phyloP scores from a whole-genome alignment of 176 grass and related monocot genomes.

The Alloteropsis semialata region DNA sequence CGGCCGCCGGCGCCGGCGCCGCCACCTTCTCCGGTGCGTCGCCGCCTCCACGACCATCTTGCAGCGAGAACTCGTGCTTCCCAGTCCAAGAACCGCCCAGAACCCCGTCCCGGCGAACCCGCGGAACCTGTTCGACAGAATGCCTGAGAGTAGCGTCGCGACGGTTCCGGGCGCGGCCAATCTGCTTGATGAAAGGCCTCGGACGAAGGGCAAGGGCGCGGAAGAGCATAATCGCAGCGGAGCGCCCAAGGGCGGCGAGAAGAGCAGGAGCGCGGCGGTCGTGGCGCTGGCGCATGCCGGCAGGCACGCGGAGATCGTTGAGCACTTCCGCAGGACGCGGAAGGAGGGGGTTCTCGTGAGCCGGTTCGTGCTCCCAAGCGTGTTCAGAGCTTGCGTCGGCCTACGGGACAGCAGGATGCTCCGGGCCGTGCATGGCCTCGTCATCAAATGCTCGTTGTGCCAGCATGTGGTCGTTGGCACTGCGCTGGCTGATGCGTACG shows the following conservation, averaged over 20 bases:
- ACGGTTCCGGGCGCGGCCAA: neutral
- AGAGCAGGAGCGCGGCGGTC: conserved; percentile 38
- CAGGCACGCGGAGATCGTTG: conserved; percentile 35
- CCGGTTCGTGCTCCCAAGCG: conserved; percentile 55
- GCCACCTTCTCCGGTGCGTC: neutral
- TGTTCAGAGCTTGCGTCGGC: conserved; percentile 39
- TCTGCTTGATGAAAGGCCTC: conserved; percentile 18
- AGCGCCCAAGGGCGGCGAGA: neutral
- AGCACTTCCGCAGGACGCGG: conserved; percentile 44
- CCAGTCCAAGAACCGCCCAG: neutral
- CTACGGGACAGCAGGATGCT: conserved; percentile 28
- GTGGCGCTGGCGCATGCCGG: conserved; percentile 41
- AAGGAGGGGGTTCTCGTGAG: conserved; percentile 1
- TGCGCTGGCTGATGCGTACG: conserved; percentile 34
- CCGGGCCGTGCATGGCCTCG: conserved; percentile 36
- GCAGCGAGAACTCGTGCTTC: conserved; percentile 2
- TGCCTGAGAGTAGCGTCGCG: conserved; percentile 4
- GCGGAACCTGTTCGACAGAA: conserved; percentile 18
- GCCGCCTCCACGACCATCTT: conserved; percentile 8
- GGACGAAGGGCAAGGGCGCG: neutral
- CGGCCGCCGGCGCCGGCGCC: neutral
- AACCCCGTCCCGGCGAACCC: neutral
- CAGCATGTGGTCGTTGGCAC: conserved; percentile 44
- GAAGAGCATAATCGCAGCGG: neutral
- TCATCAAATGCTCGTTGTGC: conserved; percentile 34